Base-by-base conservation (phyloP, 2,329 filamentous ascomycete species). In the Aspergillus ochraceoroseus region DNA sequence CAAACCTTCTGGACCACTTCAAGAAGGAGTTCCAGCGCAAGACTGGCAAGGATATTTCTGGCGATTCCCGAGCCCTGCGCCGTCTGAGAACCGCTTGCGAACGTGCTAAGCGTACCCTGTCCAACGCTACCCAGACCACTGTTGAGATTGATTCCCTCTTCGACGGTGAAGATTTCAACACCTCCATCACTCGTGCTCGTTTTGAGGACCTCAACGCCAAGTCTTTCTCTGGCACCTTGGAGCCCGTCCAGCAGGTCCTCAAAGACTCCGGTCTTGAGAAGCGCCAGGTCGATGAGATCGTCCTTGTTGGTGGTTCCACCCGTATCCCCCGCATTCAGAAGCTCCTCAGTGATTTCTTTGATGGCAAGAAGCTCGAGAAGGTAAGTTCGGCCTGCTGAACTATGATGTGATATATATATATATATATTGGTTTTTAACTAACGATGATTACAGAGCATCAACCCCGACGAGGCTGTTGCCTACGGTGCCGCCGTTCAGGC, bases 321-420 rank as follows among this genome's bases (percentile, higher is more conserved):
- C 92, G 92, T 87, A 98, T 98, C 60, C 92, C 92, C 65, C 82
- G 83, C 70, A 94, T 98, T 70, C 92, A 98, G 83, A 96, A 96
- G 82, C 85, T 98, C 55, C 83, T 98, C 56, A 89, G 83, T 75
- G 92, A 98, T 73, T 95, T 89, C 81, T 98, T 98, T 76, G 86
- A 94, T 69, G 89, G 89, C 73, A 98, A 98, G 87, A 95, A 98
- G 85, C 87, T 95, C 56, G 90, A 96, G 82, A 96, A 95, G 80
- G 66, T 68, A 45, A 54, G 52, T 42, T 25, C 5, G 32, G 2
- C 15, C 6, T 14, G 19, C 9, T 20, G 9, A 9, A 4, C 13
- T 28, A 17, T 11, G 14, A n/a, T 3, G 12, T 9, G 14, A n/a
- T 3, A 11, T 9, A 13, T 6, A n/a, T 19, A n/a, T 7, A 15